These are phyloP conservation scores for Ceratorhiza oryzae-sativae DNA, from an alignment of 1,284 basidiomycete species.

Conservation along the genomic window DNA sequence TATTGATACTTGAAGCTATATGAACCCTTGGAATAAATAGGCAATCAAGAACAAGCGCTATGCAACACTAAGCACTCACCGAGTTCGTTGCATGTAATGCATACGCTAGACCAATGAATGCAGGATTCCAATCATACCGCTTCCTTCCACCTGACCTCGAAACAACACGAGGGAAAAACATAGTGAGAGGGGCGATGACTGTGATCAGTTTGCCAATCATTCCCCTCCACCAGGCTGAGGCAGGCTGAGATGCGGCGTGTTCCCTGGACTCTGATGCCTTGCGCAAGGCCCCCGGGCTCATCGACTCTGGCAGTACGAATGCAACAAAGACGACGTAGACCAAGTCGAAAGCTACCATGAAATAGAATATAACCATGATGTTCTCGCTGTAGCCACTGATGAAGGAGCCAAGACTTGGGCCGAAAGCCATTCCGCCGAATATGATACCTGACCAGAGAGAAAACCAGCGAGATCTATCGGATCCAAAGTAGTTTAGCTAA, in stretches of 20 bases:
- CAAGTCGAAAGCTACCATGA: slow-evolving; percentile 59
- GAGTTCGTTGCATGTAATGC: slow-evolving; percentile 36
- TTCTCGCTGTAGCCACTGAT: slow-evolving; percentile 66
- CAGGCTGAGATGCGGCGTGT: not conserved
- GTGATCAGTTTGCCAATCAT: slow-evolving; percentile 37
- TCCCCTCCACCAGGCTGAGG: slow-evolving; percentile 9
- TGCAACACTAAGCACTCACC: not conserved
- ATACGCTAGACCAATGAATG: slow-evolving; percentile 62
- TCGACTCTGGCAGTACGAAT: slow-evolving; percentile 77
- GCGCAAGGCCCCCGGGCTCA: slow-evolving; percentile 52
- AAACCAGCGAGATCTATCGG: slow-evolving; percentile 60
- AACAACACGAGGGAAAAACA: slow-evolving; percentile 63
- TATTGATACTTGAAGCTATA: slow-evolving; percentile 74
- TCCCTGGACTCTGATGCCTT: slow-evolving; percentile 27
- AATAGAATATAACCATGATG: slow-evolving; percentile 75
- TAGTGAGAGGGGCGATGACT: slow-evolving; percentile 69
- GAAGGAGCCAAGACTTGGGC: slow-evolving; percentile 73
- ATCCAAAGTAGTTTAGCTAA: not conserved
- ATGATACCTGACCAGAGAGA: slow-evolving; percentile 68
- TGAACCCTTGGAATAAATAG: slow-evolving; percentile 57
- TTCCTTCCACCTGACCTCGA: slow-evolving; percentile 43
- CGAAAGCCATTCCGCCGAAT: slow-evolving; percentile 73
- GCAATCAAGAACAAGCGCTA: not conserved
- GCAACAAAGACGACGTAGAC: slow-evolving; percentile 62
- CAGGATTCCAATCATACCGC: slow-evolving; percentile 71